Evolutionary conservation across 495 filamentous ascomycete species (phyloP).

Genomic region (Achaetomiella virescens): DNA sequence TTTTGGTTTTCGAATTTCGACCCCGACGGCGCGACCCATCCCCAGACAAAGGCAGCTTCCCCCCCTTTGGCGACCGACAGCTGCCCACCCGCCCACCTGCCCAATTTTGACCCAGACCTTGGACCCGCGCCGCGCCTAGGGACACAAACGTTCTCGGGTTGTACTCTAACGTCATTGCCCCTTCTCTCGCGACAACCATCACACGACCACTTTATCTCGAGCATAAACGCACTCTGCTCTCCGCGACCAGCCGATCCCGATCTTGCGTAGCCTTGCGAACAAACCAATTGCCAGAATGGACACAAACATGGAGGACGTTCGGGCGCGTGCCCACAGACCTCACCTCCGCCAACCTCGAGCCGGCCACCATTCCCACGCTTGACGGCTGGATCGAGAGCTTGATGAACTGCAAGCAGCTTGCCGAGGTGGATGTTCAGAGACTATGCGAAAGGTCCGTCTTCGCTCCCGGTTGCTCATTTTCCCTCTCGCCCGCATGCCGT

Average conservation of each 20-base stretch:
- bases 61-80: background rate
- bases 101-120: slow-evolving; percentile 22
- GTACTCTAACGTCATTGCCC: slow-evolving; percentile 18
- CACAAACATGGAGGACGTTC: slow-evolving; percentile 97
- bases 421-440: slow-evolving; percentile 89
- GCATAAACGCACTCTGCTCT: background rate
- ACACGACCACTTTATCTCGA: background rate
- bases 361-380: slow-evolving; percentile 81
- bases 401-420: slow-evolving; percentile 97
- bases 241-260: background rate
- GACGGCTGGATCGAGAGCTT: slow-evolving; percentile 98
- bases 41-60: slow-evolving; percentile 12
- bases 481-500: background rate
- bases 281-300: slow-evolving; percentile 58
- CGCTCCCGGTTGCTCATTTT: background rate
- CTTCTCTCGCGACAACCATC: slow-evolving; percentile 11
- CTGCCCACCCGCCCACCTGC: slow-evolving; percentile 19
- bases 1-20: background rate
- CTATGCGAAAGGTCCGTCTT: slow-evolving; percentile 73
- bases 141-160: slow-evolving; percentile 11
- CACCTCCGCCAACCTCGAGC: slow-evolving; percentile 66
- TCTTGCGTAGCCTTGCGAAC: background rate
- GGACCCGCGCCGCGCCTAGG: slow-evolving; percentile 15
- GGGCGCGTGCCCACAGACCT: slow-evolving; percentile 80
- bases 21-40: background rate